These are phyloP conservation scores for Pelargonium fulgidum DNA, from an alignment of 441 rosid genomes.

Conservation along the genomic window DNA sequence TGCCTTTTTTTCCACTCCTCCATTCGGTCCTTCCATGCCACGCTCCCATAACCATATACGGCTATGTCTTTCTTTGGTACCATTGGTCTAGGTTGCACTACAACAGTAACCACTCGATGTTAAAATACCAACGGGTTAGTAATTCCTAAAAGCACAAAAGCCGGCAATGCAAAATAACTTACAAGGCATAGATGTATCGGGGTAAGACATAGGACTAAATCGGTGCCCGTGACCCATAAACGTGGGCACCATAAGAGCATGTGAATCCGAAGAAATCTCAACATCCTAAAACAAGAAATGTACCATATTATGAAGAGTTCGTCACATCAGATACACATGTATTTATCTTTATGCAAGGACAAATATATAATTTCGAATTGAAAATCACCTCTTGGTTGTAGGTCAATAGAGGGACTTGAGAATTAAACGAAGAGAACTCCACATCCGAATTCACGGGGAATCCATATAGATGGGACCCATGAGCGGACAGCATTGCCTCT, in stretches of 20 bases:
- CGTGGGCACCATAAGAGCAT: conserved; percentile 62
- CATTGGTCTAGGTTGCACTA: conserved; percentile 83
- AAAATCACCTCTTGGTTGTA: conserved; percentile 51
- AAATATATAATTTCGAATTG: conserved; percentile 7
- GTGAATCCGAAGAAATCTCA: conserved; percentile 50
- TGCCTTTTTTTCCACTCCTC: conserved; percentile 90
- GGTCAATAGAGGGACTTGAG: conserved; percentile 54
- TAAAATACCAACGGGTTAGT: conserved; percentile 4
- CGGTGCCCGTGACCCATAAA: conserved; percentile 38
- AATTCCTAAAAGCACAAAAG: not conserved
- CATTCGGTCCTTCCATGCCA: conserved; percentile 96
- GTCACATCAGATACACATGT: not conserved
- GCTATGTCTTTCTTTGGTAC: conserved; percentile 84
- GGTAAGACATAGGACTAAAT: conserved; percentile 43
- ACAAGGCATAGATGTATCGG: conserved; percentile 49
- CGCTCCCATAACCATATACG: conserved; percentile 85
- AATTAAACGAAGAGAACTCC: conserved; percentile 36
- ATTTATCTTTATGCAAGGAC: conserved; percentile 8
- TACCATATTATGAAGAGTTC: not conserved
- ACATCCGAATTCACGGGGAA: conserved; percentile 41
- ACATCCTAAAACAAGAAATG: conserved; percentile 34
- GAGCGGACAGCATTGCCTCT: conserved; percentile 41
- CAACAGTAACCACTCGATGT: conserved; percentile 12
- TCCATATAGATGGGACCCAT: conserved; percentile 26
- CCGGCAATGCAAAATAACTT: conserved; percentile 23